These are phyloP conservation scores for Leptoxyphium fumago DNA, from an alignment of 2,329 filamentous ascomycete genomes.

Conservation along the genomic window DNA sequence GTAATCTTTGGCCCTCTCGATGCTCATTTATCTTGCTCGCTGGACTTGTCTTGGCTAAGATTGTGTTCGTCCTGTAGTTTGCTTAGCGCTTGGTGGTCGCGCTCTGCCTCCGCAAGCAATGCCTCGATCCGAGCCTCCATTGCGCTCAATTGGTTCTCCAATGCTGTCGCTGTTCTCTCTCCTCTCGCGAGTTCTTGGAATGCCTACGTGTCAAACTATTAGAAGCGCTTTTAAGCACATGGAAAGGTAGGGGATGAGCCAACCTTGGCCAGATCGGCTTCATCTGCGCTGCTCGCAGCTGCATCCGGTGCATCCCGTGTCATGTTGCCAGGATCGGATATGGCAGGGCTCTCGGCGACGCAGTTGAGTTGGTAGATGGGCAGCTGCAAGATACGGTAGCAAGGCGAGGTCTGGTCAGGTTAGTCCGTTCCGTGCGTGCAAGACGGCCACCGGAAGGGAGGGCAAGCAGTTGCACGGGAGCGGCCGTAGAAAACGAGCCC, in stretches of 20 bases:
- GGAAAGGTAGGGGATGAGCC: not conserved
- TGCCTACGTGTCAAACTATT: constrained; percentile 21
- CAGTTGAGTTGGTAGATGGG: no score
- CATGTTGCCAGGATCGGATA: not conserved
- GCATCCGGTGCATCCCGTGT: constrained; percentile 3
- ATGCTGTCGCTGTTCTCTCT: constrained; percentile 38
- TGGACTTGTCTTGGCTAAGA: constrained; percentile 6
- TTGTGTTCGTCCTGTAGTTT: constrained; percentile 12
- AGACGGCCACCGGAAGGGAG: no score
- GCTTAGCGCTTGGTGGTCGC: constrained; percentile 20
- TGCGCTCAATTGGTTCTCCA: constrained; percentile 39
- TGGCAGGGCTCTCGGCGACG: no score
- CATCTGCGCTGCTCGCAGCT: constrained; percentile 2
- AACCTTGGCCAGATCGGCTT: constrained; percentile 5
- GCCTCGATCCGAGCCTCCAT: constrained; percentile 43
- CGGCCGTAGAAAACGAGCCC: no score
- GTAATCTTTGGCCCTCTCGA: no score
- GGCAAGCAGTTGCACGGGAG: no score
- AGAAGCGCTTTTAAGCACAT: not conserved
- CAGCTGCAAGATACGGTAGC: no score
- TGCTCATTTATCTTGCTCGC: not conserved
- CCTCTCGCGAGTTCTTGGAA: constrained; percentile 38
- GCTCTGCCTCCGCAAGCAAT: constrained; percentile 34
- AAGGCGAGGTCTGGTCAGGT: no score
- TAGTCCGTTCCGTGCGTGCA: no score